phyloP scores from a whole-genome alignment of 1,139 yeast genomes.

The Magnusiomyces ingens region DNA sequence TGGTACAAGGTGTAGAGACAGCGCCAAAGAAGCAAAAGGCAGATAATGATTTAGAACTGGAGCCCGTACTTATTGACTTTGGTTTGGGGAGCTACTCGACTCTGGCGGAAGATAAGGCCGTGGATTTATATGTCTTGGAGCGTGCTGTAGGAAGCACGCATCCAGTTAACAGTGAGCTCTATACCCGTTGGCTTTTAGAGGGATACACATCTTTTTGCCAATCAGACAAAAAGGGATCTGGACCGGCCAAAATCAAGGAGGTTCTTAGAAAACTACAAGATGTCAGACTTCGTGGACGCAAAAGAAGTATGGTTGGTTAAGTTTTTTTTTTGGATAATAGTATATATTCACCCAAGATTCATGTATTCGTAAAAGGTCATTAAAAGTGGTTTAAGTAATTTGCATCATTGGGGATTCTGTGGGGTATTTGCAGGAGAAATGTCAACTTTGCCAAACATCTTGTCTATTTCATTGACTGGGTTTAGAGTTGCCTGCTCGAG shows the following conservation, averaged over 20 bases:
- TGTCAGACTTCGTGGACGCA: slow-evolving; percentile 44
- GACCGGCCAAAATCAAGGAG: slow-evolving; percentile 41
- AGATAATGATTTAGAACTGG: slow-evolving; percentile 14
- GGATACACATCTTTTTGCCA: slow-evolving; percentile 47
- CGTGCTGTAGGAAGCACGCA: slow-evolving; percentile 89
- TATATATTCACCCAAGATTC: neutral
- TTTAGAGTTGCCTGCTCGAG: slow-evolving; percentile 1
- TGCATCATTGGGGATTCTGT: neutral
- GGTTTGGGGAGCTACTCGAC: slow-evolving; percentile 75
- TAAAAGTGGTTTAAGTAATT: neutral
- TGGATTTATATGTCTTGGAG: slow-evolving; percentile 88
- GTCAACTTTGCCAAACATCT: slow-evolving; percentile 15
- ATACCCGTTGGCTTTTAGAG: slow-evolving; percentile 62
- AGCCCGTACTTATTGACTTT: slow-evolving; percentile 77
- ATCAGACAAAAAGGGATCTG: slow-evolving; percentile 25
- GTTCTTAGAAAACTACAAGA: slow-evolving; percentile 63
- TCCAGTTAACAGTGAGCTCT: slow-evolving; percentile 58
- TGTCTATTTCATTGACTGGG: slow-evolving; percentile 15
- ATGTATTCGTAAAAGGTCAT: neutral
- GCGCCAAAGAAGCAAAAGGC: slow-evolving; percentile 3
- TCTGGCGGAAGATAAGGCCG: slow-evolving; percentile 88
- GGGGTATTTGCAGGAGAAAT: slow-evolving; percentile 1
- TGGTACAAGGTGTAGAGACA: neutral
- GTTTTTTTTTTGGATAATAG: neutral
- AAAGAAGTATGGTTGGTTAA: slow-evolving; percentile 3